phyloP scores from a whole-genome alignment of 495 filamentous ascomycete genomes.

The Pseudevernia furfuracea region DNA sequence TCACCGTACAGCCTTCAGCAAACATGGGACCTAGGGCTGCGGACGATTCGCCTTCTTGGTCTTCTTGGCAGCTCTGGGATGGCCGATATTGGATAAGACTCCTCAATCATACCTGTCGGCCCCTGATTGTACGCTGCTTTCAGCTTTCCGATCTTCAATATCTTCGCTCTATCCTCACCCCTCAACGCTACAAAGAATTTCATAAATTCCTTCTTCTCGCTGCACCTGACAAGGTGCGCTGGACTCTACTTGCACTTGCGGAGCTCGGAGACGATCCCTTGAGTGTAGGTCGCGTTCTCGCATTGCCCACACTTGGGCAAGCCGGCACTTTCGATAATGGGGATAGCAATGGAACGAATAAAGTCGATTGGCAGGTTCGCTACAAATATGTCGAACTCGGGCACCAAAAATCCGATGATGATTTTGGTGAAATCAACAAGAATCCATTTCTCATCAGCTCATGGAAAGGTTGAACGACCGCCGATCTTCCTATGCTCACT shows the following conservation, averaged over 20 bases:
- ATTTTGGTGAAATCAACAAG: neutral
- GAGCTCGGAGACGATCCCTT: constrained; percentile 10
- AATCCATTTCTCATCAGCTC: neutral
- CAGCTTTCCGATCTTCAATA: constrained; percentile 39
- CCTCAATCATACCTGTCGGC: constrained; percentile 31
- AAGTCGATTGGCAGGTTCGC: constrained; percentile 10
- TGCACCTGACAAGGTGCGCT: constrained; percentile 46
- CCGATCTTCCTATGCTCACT: neutral
- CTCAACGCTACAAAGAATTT: constrained; percentile 27
- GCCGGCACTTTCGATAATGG: neutral
- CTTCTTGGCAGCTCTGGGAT: constrained; percentile 61
- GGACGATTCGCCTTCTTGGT: constrained; percentile 22
- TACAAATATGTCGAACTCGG: constrained; percentile 5
- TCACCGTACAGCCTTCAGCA: neutral
- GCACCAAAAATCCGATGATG: neutral
- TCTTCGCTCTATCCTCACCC: constrained; percentile 34
- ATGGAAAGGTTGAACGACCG: constrained; percentile 2
- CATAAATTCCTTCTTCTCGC: constrained; percentile 32
- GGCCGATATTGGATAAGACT: constrained; percentile 75
- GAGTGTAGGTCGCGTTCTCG: constrained; percentile 33
- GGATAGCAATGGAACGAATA: neutral
- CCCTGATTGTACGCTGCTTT: constrained; percentile 46
- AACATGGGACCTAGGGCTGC: neutral
- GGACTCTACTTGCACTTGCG: constrained; percentile 46
- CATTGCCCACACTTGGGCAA: constrained; percentile 42